A percentile compares a stretch with the other conserved stretches of the same genome.
Conservation (phyloP, 495 filamentous ascomycete genomes). For the Lepidopterella palustris region DNA sequence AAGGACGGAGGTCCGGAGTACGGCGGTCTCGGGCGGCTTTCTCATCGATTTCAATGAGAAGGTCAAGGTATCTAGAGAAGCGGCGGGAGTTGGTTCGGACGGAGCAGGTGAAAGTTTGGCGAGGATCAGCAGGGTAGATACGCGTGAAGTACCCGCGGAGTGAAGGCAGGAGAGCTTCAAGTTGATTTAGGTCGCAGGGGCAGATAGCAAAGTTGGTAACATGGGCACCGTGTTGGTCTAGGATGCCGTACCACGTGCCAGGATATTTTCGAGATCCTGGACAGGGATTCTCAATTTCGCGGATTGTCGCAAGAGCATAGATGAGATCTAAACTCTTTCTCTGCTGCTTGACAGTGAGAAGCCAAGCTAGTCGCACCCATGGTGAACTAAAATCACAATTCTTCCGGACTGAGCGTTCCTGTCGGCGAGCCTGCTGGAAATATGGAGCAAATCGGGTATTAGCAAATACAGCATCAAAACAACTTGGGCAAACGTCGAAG, state of each 20-base stretch:
- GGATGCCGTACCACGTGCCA: conserved; percentile 53
- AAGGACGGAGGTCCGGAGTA: conserved; percentile 44
- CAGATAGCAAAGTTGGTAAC: conserved; percentile 50
- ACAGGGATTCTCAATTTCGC: conserved; percentile 42
- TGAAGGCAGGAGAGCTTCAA: conserved; percentile 36
- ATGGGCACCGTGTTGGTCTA: conserved; percentile 46
- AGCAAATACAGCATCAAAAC: conserved; percentile 48
- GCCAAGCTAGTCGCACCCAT: conserved; percentile 64
- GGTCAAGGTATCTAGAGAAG: conserved; percentile 55
- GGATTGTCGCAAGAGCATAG: conserved; percentile 44
- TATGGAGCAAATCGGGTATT: conserved; percentile 47
- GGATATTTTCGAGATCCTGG: conserved; percentile 42
- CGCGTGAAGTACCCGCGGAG: conserved; percentile 32
- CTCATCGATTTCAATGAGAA: conserved; percentile 51
- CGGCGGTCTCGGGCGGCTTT: conserved; percentile 36
- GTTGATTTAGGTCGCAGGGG: conserved; percentile 28
- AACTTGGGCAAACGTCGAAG: conserved; percentile 60
- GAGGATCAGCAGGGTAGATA: conserved; percentile 11
- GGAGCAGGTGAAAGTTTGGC: conserved; percentile 19
- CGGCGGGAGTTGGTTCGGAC: conserved; percentile 27
- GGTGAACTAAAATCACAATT: conserved; percentile 55
- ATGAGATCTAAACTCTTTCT: conserved; percentile 50
- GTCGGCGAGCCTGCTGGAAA: conserved; percentile 45
- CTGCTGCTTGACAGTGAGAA: conserved; percentile 53
- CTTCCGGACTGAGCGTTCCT: conserved; percentile 38